phyloP scores from a whole-genome alignment of 2,329 filamentous ascomycete species.

The Arthrinium puccinioides region DNA sequence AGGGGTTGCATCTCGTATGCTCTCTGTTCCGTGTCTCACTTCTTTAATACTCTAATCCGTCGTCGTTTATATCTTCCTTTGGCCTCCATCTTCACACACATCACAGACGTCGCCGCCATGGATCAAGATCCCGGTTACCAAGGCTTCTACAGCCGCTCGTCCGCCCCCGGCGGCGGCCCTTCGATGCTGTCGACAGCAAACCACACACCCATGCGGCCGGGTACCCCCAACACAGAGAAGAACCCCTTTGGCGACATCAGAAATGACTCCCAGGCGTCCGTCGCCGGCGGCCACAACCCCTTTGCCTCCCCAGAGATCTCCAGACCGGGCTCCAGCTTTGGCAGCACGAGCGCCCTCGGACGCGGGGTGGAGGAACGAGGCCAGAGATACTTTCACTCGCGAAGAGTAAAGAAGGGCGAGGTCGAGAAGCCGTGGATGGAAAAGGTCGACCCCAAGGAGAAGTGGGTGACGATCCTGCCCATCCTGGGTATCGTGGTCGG shows the following conservation, averaged over 20 bases:
- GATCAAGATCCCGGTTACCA: not conserved
- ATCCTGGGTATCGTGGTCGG: constrained; percentile 64
- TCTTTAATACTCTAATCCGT: no score
- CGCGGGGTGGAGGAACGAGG: constrained; percentile 28
- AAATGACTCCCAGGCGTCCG: constrained; percentile 25
- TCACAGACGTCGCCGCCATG: not conserved
- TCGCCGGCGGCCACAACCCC: constrained; percentile 5
- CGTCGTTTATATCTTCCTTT: no score
- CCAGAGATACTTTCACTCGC: constrained; percentile 64
- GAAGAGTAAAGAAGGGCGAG: constrained; percentile 64
- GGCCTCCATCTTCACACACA: no score
- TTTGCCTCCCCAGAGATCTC: constrained; percentile 26
- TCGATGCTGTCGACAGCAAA: constrained; percentile 27
- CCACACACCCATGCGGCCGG: constrained; percentile 28
- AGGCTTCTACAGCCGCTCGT: constrained; percentile 10
- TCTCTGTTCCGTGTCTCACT: no score
- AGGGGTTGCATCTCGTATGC: no score
- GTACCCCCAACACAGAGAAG: constrained; percentile 30
- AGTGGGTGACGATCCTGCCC: constrained; percentile 79
- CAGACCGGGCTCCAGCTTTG: constrained; percentile 40
- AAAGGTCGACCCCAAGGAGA: constrained; percentile 71
- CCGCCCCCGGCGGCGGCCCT: constrained; percentile 17
- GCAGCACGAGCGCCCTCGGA: constrained; percentile 32
- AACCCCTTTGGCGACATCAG: constrained; percentile 31
- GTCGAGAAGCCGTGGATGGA: constrained; percentile 70